Evolutionary conservation across 306 rosid species (phyloP), one percentile per base, ranked within the genome.

Genomic region (Pyrus communis): DNA sequence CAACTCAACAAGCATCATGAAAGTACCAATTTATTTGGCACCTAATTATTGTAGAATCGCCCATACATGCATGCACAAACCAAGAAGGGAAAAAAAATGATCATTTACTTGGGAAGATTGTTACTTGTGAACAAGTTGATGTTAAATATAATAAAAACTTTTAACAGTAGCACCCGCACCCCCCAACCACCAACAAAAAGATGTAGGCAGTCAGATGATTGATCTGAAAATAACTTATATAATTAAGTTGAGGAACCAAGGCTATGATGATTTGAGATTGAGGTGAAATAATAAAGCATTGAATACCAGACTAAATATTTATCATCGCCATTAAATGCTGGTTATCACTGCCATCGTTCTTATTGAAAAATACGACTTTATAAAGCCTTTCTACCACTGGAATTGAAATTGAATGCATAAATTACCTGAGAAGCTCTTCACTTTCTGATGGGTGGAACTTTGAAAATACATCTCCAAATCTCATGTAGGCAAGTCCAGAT

Each of bases 391-490:
- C 22, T 7, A 73, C 19, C 54, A 40, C 11, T 40, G 10, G 67
- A 27, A 27, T 4, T 52, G 21, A 21, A 52, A 65, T 82, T 58
- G 69, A 80, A 59, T 22, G 80, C 77, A 69, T 49, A 75, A 66
- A 82, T 73, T 74, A 95, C 99, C 99, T 88, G 87, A 83, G 88
- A 67, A 83, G 52, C 80, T 95, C 97, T 80, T 95, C 96, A 75
- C 85, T 89, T 85, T 92, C 93, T 82, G 83, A 82, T 33, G 88
- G 86, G 63, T 85, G 89, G 78, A 83, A 85, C 90, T 90, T 92
- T 31, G 93, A 92, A 84, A 95, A 95, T 68, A 92, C 97, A 78
- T 95, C 99, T 74, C 99, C 99, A 76, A 86, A 95, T 83, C 99
- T 89, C 96, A 90, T 81, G 82, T 95, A 95, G 80, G 90, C 83